Evolutionary conservation across 768 basidiomycete species (phyloP).

Genomic region (Leccinum aurantiacum): DNA sequence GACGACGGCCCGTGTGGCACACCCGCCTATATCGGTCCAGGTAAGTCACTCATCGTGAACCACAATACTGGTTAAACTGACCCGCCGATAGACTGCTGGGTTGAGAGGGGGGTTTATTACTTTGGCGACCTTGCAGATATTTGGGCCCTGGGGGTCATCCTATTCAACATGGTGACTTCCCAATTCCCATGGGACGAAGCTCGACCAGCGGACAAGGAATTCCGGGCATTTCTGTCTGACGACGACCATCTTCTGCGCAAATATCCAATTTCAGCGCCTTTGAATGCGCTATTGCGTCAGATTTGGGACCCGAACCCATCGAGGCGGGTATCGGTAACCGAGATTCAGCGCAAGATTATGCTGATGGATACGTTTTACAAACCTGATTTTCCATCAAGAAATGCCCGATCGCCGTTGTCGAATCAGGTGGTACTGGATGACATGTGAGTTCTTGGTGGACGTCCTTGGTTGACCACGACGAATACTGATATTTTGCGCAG

Average conservation of each 20-base stretch:
- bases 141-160: conserved; percentile 77
- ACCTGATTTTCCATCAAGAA: too few species aligned
- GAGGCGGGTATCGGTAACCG: neutral
- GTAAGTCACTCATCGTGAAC: too few species aligned
- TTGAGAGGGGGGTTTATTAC: conserved; percentile 32
- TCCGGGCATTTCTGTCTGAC: conserved; percentile 2
- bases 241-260: conserved; percentile 1
- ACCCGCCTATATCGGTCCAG: too few species aligned
- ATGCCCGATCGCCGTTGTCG: too few species aligned
- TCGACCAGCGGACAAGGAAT: neutral
- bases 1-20: too few species aligned
- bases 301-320: conserved; percentile 21
- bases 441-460: too few species aligned
- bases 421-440: too few species aligned
- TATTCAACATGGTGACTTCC: conserved; percentile 79
- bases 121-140: conserved; percentile 45
- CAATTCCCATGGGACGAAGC: conserved; percentile 21
- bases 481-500: too few species aligned
- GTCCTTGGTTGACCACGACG: too few species aligned
- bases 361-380: conserved; percentile 20
- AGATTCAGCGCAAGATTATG: conserved; percentile 12
- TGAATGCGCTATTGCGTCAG: neutral
- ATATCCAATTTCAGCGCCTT: conserved; percentile 7
- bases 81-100: conserved; percentile 51
- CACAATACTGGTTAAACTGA: neutral